Base-by-base conservation (phyloP, 2,329 filamentous ascomycete genomes). In the Fusarium pseudoanthophilum region DNA sequence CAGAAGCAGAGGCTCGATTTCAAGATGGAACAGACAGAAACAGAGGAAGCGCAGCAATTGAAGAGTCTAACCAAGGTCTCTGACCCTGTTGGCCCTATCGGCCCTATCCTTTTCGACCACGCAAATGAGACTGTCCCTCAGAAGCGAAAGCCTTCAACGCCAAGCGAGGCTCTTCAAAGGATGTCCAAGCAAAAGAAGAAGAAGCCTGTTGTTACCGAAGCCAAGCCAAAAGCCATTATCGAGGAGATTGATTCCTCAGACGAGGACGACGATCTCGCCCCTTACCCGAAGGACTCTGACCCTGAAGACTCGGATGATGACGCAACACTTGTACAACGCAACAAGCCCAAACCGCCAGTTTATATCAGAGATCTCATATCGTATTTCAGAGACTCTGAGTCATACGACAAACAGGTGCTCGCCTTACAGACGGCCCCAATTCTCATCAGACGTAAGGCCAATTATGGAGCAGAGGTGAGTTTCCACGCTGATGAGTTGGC, bases 261-360 rank as follows among this genome's bases (percentile, higher is more conserved):
- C 2, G 87, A 86, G 14, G 90, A 91, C 51, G 88, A 92, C 21
- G 92, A 93, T 67, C 84, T 98, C 3, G 85, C 90, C 5, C 89
- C 93, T 2, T 97, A 98, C 75, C 89, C 89, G 20, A 98, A 97
- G 80, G 93, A 94, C 77, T 95, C 93, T 4, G 96, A 99, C 75
- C 88, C 91, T 0, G 94, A 97, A 79, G 96, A 99, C 79, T 95
- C 94, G 0, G 95, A 98, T 64, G 95, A 98, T 42, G 97, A 99
- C 76, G 92, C 96, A 10, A 97, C 95, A 0, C 85, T 97, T 24
- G 88, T 98, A 53, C 92, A 93, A 64, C 89, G 95, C 20, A 91
- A 96, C 81, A 98, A 96, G 76, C 89, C 92, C 28, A 92, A 89
- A 65, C 89, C 94, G 0, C 96, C 96, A 2, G 95, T 99, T 2